These are phyloP conservation scores for Cladosporium oxysporum DNA, from an alignment of 2,329 filamentous ascomycete genomes.

Conservation along the genomic window DNA sequence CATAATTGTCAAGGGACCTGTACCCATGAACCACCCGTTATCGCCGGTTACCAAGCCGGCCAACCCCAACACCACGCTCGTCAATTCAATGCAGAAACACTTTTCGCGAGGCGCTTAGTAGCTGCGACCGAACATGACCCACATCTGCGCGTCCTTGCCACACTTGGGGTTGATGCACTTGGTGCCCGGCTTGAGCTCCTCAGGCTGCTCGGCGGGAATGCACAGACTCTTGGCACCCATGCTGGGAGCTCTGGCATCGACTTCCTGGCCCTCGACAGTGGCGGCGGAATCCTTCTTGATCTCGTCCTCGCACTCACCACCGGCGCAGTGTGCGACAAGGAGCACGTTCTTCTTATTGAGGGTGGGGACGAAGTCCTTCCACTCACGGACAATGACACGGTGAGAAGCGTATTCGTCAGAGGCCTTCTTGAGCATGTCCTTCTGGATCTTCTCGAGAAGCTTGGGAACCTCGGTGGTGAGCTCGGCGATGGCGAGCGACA, in stretches of 20 bases:
- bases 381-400: constrained; percentile 76
- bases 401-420: constrained; percentile 77
- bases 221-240: constrained; percentile 78
- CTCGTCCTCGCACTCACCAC: constrained; percentile 82
- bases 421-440: constrained; percentile 76
- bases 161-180: constrained; percentile 93
- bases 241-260: constrained; percentile 68
- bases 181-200: constrained; percentile 70
- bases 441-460: constrained; percentile 87
- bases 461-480: constrained; percentile 72
- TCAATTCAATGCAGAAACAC: constrained; percentile 17
- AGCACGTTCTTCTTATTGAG: constrained; percentile 92
- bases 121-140: constrained; percentile 82
- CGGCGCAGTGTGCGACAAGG: constrained; percentile 86
- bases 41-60: background rate
- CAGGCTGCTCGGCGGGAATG: constrained; percentile 84
- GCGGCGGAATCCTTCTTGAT: constrained; percentile 91
- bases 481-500: constrained; percentile 73
- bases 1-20: background rate
- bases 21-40: background rate
- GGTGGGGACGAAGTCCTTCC: constrained; percentile 87
- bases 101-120: constrained; percentile 34
- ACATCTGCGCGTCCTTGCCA: constrained; percentile 72
- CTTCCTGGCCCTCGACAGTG: constrained; percentile 66
- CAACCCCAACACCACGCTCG: constrained; percentile 18